These are phyloP conservation scores for Stipa capillata DNA, from an alignment of 176 grass and related monocot species.

Conservation along the genomic window DNA sequence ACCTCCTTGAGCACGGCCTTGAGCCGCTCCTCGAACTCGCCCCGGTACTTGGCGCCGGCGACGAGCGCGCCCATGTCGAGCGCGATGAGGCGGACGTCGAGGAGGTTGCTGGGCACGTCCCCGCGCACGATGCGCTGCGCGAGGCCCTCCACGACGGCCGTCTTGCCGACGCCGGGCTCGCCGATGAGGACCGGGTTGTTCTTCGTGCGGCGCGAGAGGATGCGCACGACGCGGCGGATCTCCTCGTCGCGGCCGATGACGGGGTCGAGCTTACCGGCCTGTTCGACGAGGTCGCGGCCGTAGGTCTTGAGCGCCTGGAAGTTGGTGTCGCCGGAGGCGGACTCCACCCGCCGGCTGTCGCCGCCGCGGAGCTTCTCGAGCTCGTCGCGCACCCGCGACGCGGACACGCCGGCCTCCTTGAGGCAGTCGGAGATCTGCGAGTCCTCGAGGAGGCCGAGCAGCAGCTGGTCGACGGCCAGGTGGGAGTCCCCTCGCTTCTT, in stretches of 20 bases:
- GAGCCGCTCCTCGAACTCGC: slow-evolving; percentile 64
- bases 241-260: slow-evolving; percentile 67
- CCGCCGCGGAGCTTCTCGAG: slow-evolving; percentile 57
- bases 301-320: too few species aligned
- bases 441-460: slow-evolving; percentile 47
- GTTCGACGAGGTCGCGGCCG: slow-evolving; percentile 54
- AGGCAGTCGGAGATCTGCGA: slow-evolving; percentile 45
- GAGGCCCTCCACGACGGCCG: slow-evolving; percentile 67
- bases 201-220: slow-evolving; percentile 71
- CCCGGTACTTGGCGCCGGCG: slow-evolving; percentile 56
- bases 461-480: too few species aligned
- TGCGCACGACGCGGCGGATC: slow-evolving; percentile 59
- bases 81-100: slow-evolving; percentile 39
- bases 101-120: slow-evolving; percentile 59
- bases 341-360: slow-evolving; percentile 36
- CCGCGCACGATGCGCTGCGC: slow-evolving; percentile 65
- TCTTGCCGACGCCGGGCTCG: slow-evolving; percentile 67
- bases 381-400: slow-evolving; percentile 26
- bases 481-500: too few species aligned
- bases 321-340: too few species aligned
- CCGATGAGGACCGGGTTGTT: slow-evolving; percentile 81
- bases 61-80: slow-evolving; percentile 73
- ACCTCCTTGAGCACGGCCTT: slow-evolving; percentile 68
- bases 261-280: slow-evolving; percentile 51
- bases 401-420: slow-evolving; percentile 48